Evolutionary conservation across 768 basidiomycete genomes (phyloP), one percentile per base, ranked within the genome.

Genomic region (Gyrodon lividus): DNA sequence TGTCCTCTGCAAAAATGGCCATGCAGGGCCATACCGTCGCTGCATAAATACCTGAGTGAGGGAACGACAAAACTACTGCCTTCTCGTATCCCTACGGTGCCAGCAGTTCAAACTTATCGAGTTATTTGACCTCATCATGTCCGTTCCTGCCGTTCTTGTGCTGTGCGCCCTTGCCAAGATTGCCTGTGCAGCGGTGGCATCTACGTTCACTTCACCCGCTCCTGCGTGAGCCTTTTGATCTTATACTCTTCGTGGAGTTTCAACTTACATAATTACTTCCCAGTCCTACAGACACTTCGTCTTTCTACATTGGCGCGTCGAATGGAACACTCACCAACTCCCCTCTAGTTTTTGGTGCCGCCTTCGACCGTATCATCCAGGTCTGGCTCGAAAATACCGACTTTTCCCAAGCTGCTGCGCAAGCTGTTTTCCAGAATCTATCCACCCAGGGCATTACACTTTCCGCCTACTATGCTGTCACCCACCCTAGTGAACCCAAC

Each of bases 371-470:
- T 2, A 70, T 79, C 65, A 72, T 75, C 50, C 59, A 74, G 63
- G 79, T 82, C 50, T 83, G 77, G 78, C 67, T 85, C 31, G 82
- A 83, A 62, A 84, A 83, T 63, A 82, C 78, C 7, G 76, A 83
- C 58, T 83, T 68, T 47, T 60, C 52, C 19, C 58, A 55, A 43
- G 69, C 64, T 48, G 68, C 53, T 8, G 50, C 54, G 10, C 51
- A 55, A 58, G 59, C 52, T 10, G 64, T 59, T 7, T 71, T 75
- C 42, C 39, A 50, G 17, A 64, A 64, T 34, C 66, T 85, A 39
- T 75, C 79, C 4, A 60, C 70, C 46, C 70, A 83, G 55, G 82
- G 83, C 8, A 69, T 85, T 45, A 60, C 72, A 7, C 64, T 81
- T 17, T 69, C 67, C 22, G 74, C 74, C 39, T 80, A 73, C 59